Evolutionary conservation across 352 stramenopile species (phyloP).

Genomic region (Thraustochytrium sp.): DNA sequence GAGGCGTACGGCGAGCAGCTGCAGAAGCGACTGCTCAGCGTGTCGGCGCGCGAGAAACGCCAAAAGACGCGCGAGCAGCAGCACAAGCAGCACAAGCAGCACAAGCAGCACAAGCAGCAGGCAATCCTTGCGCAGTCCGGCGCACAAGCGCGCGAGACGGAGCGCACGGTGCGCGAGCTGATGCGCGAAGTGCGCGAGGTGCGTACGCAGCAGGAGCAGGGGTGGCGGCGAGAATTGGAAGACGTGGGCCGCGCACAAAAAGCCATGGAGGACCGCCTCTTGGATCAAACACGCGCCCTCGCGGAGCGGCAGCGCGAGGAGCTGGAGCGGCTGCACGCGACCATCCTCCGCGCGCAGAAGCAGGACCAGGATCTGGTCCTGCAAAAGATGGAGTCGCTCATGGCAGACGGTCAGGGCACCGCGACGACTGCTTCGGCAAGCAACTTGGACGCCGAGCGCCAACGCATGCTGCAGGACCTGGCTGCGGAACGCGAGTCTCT

Average conservation of each 20-base stretch:
- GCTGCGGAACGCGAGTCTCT: not conserved
- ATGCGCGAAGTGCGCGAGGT: not conserved
- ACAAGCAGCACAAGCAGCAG: not conserved
- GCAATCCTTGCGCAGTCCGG: not conserved
- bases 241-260: conserved; percentile 1
- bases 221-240: not conserved
- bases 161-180: not conserved
- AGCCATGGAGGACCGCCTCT: not conserved
- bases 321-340: not conserved
- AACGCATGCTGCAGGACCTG: not conserved
- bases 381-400: conserved; percentile 1
- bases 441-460: not conserved
- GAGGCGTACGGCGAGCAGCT: not conserved
- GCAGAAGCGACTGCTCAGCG: not conserved
- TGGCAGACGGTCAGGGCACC: not conserved
- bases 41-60: not conserved
- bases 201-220: conserved; percentile 3
- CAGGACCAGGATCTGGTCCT: conserved; percentile 13
- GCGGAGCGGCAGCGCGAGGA: not conserved
- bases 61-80: not conserved
- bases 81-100: not conserved
- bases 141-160: not conserved
- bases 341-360: not conserved
- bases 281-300: conserved; percentile 18
- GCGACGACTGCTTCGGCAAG: not conserved